These are phyloP conservation scores for Yarrowia sp. DNA, from an alignment of 805 yeast genomes.

Conservation along the genomic window DNA sequence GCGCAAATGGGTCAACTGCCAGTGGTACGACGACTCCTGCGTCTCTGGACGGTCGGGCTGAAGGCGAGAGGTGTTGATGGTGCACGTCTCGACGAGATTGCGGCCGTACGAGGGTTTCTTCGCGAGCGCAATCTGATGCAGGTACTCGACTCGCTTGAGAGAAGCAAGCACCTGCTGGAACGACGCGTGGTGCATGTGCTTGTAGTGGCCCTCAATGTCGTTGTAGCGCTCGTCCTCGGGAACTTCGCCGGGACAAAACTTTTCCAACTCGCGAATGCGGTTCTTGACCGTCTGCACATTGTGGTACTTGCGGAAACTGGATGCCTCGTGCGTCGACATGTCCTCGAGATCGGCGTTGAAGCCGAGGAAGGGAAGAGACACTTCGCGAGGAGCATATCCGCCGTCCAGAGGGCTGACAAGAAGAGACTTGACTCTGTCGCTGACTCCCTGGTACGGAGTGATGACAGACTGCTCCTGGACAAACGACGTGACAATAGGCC, in stretches of 20 bases:
- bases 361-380: slow-evolving; percentile 60
- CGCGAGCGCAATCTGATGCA: slow-evolving; percentile 33
- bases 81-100: slow-evolving; percentile 50
- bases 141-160: slow-evolving; percentile 8
- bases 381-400: slow-evolving; percentile 35
- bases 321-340: slow-evolving; percentile 37
- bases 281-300: slow-evolving; percentile 18
- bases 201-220: slow-evolving; percentile 53
- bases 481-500: slow-evolving; percentile 90
- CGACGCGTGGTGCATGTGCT: slow-evolving; percentile 48
- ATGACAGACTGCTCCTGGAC: slow-evolving; percentile 67
- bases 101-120: slow-evolving; percentile 67
- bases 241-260: slow-evolving; percentile 20
- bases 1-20: slow-evolving; percentile 14
- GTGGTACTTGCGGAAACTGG: slow-evolving; percentile 24
- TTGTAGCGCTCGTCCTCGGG: slow-evolving; percentile 32
- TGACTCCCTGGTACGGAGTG: slow-evolving; percentile 47
- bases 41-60: slow-evolving; percentile 19
- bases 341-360: slow-evolving; percentile 47
- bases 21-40: slow-evolving; percentile 12
- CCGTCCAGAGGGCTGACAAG: slow-evolving; percentile 32
- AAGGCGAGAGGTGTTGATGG: slow-evolving; percentile 28
- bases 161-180: slow-evolving; percentile 24
- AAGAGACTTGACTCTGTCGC: slow-evolving; percentile 43
- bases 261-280: slow-evolving; percentile 29